Conservation (phyloP, 768 basidiomycete species). For the Boletellus ananiceps region DNA sequence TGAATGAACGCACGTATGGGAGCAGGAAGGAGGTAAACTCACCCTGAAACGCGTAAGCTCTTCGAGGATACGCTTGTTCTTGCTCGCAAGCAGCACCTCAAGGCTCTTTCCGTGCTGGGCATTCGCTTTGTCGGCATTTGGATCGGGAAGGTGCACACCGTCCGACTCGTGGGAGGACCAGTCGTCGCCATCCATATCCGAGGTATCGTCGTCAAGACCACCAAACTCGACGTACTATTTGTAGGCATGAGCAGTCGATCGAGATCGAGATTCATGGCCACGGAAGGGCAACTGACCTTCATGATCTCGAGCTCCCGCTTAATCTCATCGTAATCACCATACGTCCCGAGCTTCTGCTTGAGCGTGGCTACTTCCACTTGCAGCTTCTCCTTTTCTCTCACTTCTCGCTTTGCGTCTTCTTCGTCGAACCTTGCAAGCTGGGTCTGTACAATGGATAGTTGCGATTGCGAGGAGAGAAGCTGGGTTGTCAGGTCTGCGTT, state of each 20-base stretch:
- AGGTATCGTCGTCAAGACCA: conserved; percentile 61
- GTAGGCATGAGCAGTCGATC: not conserved
- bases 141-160: conserved; percentile 73
- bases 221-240: conserved; percentile 92
- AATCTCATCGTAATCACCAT: conserved; percentile 91
- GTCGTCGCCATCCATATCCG: conserved; percentile 56
- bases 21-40: conserved; percentile 7
- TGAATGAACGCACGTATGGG: not conserved
- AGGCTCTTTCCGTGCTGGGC: conserved; percentile 74
- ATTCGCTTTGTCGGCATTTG: conserved; percentile 83
- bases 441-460: conserved; percentile 13
- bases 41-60: conserved; percentile 91
- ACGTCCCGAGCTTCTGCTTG: conserved; percentile 63
- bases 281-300: conserved; percentile 58
- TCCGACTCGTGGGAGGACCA: conserved; percentile 39
- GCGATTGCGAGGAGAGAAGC: conserved; percentile 16
- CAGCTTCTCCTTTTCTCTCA: conserved; percentile 33
- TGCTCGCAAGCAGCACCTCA: conserved; percentile 85
- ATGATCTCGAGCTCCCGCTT: conserved; percentile 98
- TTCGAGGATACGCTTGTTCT: conserved; percentile 90
- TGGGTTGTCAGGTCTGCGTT: conserved; percentile 15
- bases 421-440: conserved; percentile 17
- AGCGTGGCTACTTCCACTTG: conserved; percentile 63
- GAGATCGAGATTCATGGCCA: not conserved
- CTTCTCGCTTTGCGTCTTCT: conserved; percentile 15